Evolutionary conservation across 78 protist species (phyloP).

Genomic region (Creolimax fragrantissima): DNA sequence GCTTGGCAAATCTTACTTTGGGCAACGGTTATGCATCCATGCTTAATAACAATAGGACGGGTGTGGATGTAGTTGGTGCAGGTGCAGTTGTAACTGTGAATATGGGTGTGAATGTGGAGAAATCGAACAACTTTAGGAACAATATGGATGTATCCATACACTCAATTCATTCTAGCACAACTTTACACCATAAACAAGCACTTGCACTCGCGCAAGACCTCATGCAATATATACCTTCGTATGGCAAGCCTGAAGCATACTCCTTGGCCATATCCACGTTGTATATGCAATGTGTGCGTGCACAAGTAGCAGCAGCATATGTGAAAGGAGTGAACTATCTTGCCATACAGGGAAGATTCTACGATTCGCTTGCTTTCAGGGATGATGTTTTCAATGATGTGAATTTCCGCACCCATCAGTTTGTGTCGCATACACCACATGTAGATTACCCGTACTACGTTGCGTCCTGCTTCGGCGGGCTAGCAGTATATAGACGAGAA

Average conservation of each 20-base stretch:
- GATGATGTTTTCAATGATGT: neutral
- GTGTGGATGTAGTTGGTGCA: neutral
- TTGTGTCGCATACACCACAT: neutral
- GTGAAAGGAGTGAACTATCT: neutral
- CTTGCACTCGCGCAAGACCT: neutral
- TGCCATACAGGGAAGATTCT: neutral
- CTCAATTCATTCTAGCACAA: neutral
- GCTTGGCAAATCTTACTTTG: neutral
- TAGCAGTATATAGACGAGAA: neutral
- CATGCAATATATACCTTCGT: neutral
- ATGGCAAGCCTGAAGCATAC: neutral
- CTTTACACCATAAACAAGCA: neutral
- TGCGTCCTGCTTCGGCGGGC: neutral
- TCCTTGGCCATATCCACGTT: neutral
- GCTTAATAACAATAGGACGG: neutral
- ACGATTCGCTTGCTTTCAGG: neutral
- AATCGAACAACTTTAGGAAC: neutral
- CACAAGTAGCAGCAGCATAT: neutral
- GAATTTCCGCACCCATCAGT: neutral
- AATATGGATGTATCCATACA: neutral
- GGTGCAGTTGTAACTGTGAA: neutral
- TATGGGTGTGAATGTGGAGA: neutral
- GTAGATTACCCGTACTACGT: neutral
- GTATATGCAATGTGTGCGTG: neutral
- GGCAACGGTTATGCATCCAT: neutral